phyloP scores from a whole-genome alignment of 1,284 basidiomycete genomes.

The Sanghuangporus sanghuang region DNA sequence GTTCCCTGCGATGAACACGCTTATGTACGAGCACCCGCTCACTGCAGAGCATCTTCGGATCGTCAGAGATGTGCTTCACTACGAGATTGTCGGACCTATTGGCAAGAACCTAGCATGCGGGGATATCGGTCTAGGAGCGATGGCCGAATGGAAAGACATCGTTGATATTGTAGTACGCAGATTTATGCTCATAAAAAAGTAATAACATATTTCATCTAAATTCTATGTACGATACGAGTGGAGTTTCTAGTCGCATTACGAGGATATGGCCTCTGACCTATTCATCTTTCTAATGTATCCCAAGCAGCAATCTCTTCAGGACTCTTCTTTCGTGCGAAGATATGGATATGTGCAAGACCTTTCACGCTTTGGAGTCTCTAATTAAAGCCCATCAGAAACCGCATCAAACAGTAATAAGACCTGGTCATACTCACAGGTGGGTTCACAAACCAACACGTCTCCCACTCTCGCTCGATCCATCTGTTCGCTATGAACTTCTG shows the following conservation, averaged over 20 bases:
- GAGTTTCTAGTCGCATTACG: neutral
- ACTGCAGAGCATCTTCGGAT: conserved; percentile 77
- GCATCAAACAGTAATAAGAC: conserved; percentile 2
- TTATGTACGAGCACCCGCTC: conserved; percentile 95
- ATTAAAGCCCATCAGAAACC: neutral
- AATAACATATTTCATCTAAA: neutral
- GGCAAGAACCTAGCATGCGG: conserved; percentile 89
- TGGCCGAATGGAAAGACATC: conserved; percentile 89
- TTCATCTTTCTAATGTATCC: neutral
- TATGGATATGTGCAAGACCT: conserved; percentile 74
- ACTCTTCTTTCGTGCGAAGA: conserved; percentile 60
- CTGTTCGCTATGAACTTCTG: conserved; percentile 52
- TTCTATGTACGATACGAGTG: neutral
- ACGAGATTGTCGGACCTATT: conserved; percentile 81
- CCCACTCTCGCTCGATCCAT: conserved; percentile 69
- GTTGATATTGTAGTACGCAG: conserved; percentile 60
- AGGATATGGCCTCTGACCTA: no score
- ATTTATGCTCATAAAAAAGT: conserved; percentile 35
- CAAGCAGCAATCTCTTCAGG: neutral
- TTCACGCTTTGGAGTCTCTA: conserved; percentile 76
- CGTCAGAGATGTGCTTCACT: conserved; percentile 70
- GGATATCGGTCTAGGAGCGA: conserved; percentile 88
- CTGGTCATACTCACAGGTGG: conserved; percentile 53
- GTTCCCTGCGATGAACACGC: conserved; percentile 98
- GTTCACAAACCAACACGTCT: conserved; percentile 84